Evolutionary conservation across 2,329 filamentous ascomycete species (phyloP).

Genomic region (Chaetomium sp.): DNA sequence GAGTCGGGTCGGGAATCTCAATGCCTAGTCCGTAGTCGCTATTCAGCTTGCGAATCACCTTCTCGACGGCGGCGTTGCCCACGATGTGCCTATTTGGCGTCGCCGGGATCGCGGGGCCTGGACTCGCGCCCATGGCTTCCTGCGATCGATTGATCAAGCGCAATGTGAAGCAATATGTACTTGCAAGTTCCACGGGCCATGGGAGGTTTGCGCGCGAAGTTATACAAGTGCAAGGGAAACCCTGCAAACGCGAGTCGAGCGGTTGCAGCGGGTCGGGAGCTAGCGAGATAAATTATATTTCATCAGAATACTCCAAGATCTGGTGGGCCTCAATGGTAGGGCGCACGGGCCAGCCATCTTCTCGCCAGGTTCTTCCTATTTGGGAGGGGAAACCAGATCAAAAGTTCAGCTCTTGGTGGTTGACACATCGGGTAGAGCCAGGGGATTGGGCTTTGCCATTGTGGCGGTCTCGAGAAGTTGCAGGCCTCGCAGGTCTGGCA

Average conservation of each 20-base stretch:
- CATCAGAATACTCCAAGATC: not conserved
- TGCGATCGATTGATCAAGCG: not conserved
- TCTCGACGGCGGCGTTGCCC: conserved; percentile 24
- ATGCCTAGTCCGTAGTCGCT: conserved; percentile 37
- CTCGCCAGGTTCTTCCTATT: not conserved
- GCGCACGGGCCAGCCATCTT: conserved; percentile 5
- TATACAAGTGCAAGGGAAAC: not conserved
- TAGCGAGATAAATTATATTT: conserved; percentile 7
- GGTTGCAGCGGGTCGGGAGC: conserved; percentile 13
- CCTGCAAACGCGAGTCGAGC: conserved; percentile 3
- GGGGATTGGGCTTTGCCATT: not conserved
- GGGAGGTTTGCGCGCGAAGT: conserved; percentile 4
- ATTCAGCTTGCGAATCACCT: conserved; percentile 35
- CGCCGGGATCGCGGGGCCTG: conserved; percentile 13
- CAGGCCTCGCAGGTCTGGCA: not conserved
- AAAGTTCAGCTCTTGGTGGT: not conserved
- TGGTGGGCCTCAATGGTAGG: not conserved
- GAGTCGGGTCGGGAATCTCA: conserved; percentile 27
- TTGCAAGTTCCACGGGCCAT: not conserved
- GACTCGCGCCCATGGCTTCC: not conserved
- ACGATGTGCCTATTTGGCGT: conserved; percentile 26
- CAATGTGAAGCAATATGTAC: conserved; percentile 1
- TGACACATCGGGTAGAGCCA: not conserved
- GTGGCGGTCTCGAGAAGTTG: not conserved
- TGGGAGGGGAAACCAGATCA: not conserved